Base-by-base conservation (phyloP, 495 filamentous ascomycete genomes). In the Penicillium samsonianum region DNA sequence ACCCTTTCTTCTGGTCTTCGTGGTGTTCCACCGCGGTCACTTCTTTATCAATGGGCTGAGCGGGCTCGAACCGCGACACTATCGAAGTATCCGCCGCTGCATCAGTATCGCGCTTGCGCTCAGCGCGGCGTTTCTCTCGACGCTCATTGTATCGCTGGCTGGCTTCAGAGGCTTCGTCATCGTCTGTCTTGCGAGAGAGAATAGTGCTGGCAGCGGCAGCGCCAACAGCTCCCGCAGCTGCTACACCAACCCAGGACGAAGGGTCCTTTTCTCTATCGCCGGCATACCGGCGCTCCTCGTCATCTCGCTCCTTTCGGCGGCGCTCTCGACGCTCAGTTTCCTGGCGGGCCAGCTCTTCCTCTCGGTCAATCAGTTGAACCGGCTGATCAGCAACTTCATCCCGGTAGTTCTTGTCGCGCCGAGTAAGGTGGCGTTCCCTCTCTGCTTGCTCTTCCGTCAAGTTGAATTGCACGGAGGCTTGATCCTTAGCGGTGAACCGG, bases 361-460 rank as follows among this genome's bases (percentile, higher is more conserved):
- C 50, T 28, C 54, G 53, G 49, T 76, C 75, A 60, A 76, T 48
- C 11, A 75, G 55, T 37, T 73, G 69, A 12, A 75, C 63, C 11
- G 58, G 56, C 20, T 38, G 30, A 10, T 45, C 42, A 11, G 11
- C 11, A 7, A 37, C 0, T 19, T 60, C 59, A 12, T 76, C 64
- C 14, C 59, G 59, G 31, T 59, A 59, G 40, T 60, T 50, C 26
- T 50, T 63, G 19, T 73, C 65, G 19, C 67, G 77, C 8, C 70
- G 73, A 45, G 62, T 67, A 16, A 72, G 67, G 22, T 70, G 68
- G 52, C 74, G 72, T 50, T 80, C 75, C 41, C 72, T 69, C 25
- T 78, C 75, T 12, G 63, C 73, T 61, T 80, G 77, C 56, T 82
- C 78, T 45, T 78, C 65, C 2, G 80, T 79, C 54, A 81, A 57